Conservation (phyloP, 179 eudicot species). For the Drosera spatulata region DNA sequence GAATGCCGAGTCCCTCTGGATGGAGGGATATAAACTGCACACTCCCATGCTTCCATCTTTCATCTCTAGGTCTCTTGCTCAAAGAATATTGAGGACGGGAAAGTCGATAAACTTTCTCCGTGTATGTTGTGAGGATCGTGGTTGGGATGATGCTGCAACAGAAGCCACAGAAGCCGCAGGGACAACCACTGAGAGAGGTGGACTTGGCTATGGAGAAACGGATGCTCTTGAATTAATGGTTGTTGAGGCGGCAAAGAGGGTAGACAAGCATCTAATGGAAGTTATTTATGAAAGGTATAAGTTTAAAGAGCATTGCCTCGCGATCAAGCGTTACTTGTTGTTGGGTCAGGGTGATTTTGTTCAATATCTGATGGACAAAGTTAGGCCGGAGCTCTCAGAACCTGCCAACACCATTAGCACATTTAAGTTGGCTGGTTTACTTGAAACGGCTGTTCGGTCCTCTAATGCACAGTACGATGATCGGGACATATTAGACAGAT, state of each 20-base stretch:
- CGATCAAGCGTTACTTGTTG: conserved; percentile 83
- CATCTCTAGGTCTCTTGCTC: conserved; percentile 83
- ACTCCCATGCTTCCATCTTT: conserved; percentile 91
- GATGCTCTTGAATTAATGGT: conserved; percentile 91
- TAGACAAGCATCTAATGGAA: conserved; percentile 79
- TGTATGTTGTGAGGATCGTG: conserved; percentile 92
- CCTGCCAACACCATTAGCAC: conserved; percentile 93
- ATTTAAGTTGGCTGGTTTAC: conserved; percentile 77
- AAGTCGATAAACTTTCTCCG: conserved; percentile 93
- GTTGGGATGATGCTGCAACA: conserved; percentile 93
- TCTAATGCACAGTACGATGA: conserved; percentile 96
- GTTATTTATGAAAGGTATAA: conserved; percentile 65
- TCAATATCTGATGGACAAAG: conserved; percentile 93
- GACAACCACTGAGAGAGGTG: conserved; percentile 79
- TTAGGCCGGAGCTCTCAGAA: conserved; percentile 91
- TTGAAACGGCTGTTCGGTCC: conserved; percentile 84
- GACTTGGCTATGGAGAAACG: conserved; percentile 97
- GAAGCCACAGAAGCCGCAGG: conserved; percentile 94
- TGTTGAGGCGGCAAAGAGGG: conserved; percentile 88
- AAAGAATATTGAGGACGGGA: conserved; percentile 80
- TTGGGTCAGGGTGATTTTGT: conserved; percentile 98
- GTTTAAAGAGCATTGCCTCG: conserved; percentile 93
- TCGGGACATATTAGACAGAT: conserved; percentile 68
- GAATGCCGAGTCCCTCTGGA: conserved; percentile 95
- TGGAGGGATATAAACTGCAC: conserved; percentile 85